phyloP scores from a whole-genome alignment of 2,329 filamentous ascomycete species.

The Rhexocercosporidium sp. region DNA sequence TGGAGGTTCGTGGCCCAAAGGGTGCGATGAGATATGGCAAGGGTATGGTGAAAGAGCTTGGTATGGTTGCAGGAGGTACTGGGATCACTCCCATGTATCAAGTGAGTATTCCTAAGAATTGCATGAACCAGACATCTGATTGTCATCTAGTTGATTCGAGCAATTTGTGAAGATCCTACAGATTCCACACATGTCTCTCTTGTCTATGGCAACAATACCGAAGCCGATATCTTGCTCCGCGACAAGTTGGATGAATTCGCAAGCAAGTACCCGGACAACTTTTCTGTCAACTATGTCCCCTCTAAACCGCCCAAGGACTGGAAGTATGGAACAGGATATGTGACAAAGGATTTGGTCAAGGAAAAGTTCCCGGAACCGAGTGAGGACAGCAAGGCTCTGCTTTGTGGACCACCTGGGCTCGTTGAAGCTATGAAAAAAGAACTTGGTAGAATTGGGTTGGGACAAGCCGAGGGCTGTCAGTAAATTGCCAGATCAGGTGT shows the following conservation, averaged over 20 bases:
- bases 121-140: too few relatives aligned
- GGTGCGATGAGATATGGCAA: conserved; percentile 59
- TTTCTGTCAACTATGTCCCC: conserved; percentile 61
- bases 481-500: conserved; percentile 61
- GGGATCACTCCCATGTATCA: conserved; percentile 65
- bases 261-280: conserved; percentile 54
- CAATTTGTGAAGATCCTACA: conserved; percentile 64
- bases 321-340: conserved; percentile 54
- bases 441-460: conserved; percentile 55
- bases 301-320: conserved; percentile 53
- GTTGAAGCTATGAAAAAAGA: conserved; percentile 60
- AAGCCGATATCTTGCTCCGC: conserved; percentile 64
- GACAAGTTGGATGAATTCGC: conserved; percentile 60
- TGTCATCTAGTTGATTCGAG: conserved; percentile 54
- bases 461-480: conserved; percentile 53
- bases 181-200: conserved; percentile 62
- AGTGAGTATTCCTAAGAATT: conserved; percentile 1
- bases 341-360: conserved; percentile 56
- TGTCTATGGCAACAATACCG: conserved; percentile 63
- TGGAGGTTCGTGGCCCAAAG: conserved; percentile 60
- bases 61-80: conserved; percentile 60
- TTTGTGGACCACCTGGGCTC: conserved; percentile 68
- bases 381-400: conserved; percentile 56
- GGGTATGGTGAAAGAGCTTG: conserved; percentile 50
- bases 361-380: conserved; percentile 54